Percentiles rank a stretch among this genome's conserved stretches.
phyloP scores from a whole-genome alignment of 495 filamentous ascomycete species.

The Penicillium coffeae region DNA sequence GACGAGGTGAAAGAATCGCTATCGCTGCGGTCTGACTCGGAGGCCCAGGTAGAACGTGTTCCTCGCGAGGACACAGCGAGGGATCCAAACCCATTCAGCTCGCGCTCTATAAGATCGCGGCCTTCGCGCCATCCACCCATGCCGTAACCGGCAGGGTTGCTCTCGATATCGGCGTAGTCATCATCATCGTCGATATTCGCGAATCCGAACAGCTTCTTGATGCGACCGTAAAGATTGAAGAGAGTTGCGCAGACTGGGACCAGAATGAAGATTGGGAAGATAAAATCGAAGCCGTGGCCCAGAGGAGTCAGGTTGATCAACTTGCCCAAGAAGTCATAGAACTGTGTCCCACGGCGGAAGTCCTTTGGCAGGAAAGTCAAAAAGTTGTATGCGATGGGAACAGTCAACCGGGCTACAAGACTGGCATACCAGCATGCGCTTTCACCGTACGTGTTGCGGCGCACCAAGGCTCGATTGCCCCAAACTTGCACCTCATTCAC shows the following conservation, averaged over 20 bases:
- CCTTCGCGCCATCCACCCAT: conserved; percentile 91
- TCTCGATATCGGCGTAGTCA: conserved; percentile 62
- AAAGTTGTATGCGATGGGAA: conserved; percentile 93
- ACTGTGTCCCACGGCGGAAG: conserved; percentile 67
- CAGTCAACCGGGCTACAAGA: conserved; percentile 83
- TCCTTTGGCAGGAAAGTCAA: conserved; percentile 73
- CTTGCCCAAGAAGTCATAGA: conserved; percentile 80
- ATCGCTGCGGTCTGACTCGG: conserved; percentile 18
- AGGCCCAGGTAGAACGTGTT: conserved; percentile 29
- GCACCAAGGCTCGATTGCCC: conserved; percentile 88
- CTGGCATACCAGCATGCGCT: conserved; percentile 92
- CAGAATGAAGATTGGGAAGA: conserved; percentile 84
- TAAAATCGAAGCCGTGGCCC: conserved; percentile 77
- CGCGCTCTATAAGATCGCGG: conserved; percentile 86
- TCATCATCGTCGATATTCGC: conserved; percentile 65
- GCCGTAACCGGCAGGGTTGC: conserved; percentile 60
- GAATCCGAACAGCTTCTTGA: conserved; percentile 75
- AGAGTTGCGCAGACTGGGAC: conserved; percentile 76
- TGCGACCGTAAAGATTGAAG: conserved; percentile 80
- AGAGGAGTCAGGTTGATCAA: conserved; percentile 82
- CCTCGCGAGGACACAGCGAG: conserved; percentile 41
- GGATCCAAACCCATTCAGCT: conserved; percentile 63
- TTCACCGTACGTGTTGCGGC: conserved; percentile 83
- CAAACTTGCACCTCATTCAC: conserved; percentile 89
- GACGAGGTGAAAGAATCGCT: conserved; percentile 26